Conservation (phyloP, 2,329 filamentous ascomycete genomes). For the Aspergillus sp. region DNA sequence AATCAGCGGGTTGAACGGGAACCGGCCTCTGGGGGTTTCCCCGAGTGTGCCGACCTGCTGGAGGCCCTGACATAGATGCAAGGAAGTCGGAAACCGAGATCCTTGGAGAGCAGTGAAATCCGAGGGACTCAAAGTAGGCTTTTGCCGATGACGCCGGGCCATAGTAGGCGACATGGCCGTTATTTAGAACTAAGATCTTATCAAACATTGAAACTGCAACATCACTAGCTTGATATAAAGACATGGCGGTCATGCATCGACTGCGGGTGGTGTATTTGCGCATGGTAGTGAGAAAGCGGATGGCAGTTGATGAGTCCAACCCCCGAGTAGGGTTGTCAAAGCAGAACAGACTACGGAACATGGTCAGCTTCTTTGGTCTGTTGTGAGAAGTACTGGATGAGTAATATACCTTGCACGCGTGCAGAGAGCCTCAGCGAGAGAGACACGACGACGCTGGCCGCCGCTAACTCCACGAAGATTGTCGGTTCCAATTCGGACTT, state of each 20-base stretch:
- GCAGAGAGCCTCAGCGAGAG: conserved; percentile 76
- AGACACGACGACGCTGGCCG: conserved; percentile 74
- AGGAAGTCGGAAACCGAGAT: conserved; percentile 78
- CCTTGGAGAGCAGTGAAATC: conserved; percentile 69
- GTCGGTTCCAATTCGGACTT: conserved; percentile 80
- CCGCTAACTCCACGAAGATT: conserved; percentile 78
- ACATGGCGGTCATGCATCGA: conserved; percentile 72
- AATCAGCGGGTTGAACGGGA: conserved; percentile 1
- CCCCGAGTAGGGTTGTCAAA: conserved; percentile 50
- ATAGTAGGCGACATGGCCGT: conserved; percentile 71
- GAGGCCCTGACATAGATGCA: conserved; percentile 52
- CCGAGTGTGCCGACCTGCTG: background rate
- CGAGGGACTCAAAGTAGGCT: conserved; percentile 51
- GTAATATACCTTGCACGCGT: conserved; percentile 55
- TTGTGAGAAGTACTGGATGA: background rate
- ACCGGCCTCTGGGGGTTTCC: background rate
- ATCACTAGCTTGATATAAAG: conserved; percentile 78
- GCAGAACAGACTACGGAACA: conserved; percentile 55
- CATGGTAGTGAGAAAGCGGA: conserved; percentile 66
- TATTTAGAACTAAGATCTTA: conserved; percentile 77
- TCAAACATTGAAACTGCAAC: conserved; percentile 75
- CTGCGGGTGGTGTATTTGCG: conserved; percentile 72
- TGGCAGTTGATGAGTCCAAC: conserved; percentile 65
- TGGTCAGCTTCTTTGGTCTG: conserved; percentile 55
- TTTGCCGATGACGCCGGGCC: conserved; percentile 67